These are phyloP conservation scores for Penicillium sp. DNA, from an alignment of 2,329 filamentous ascomycete species.

Conservation along the genomic window DNA sequence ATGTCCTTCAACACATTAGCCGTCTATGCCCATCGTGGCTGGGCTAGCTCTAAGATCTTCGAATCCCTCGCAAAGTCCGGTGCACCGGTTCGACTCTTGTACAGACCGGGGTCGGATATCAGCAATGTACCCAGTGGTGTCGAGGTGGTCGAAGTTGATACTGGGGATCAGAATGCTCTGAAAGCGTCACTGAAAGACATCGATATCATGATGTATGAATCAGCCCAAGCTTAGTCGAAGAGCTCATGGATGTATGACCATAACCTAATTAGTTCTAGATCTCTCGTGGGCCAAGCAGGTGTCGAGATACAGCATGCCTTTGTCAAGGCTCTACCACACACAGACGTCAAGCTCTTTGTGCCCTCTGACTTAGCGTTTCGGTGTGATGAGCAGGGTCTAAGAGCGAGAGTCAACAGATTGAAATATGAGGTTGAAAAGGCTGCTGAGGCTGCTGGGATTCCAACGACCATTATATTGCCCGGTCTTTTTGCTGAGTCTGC, in stretches of 20 bases:
- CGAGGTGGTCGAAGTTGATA: slow-evolving; percentile 9
- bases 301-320: slow-evolving; percentile 10
- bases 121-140: slow-evolving; percentile 8
- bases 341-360: slow-evolving; percentile 18
- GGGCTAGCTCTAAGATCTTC: slow-evolving; percentile 15
- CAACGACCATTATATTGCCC: slow-evolving; percentile 9
- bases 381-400: slow-evolving; percentile 13
- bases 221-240: neutral
- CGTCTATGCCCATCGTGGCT: slow-evolving; percentile 21
- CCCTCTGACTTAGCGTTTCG: slow-evolving; percentile 16
- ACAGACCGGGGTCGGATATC: slow-evolving; percentile 16
- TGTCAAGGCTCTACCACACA: slow-evolving; percentile 18
- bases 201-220: slow-evolving; percentile 21
- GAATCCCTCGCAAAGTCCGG: slow-evolving; percentile 12
- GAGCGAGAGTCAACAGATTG: slow-evolving; percentile 3
- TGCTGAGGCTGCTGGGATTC: slow-evolving; percentile 15
- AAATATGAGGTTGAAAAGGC: slow-evolving; percentile 16
- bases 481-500: slow-evolving; percentile 20
- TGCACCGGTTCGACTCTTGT: slow-evolving; percentile 14
- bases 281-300: slow-evolving; percentile 18
- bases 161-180: slow-evolving; percentile 12
- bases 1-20: slow-evolving; percentile 25
- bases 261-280: slow-evolving; percentile 11
- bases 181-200: slow-evolving; percentile 12
- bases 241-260: neutral